These are phyloP conservation scores for Pythium coloratum DNA, from an alignment of 352 stramenopile species.

Conservation along the genomic window DNA sequence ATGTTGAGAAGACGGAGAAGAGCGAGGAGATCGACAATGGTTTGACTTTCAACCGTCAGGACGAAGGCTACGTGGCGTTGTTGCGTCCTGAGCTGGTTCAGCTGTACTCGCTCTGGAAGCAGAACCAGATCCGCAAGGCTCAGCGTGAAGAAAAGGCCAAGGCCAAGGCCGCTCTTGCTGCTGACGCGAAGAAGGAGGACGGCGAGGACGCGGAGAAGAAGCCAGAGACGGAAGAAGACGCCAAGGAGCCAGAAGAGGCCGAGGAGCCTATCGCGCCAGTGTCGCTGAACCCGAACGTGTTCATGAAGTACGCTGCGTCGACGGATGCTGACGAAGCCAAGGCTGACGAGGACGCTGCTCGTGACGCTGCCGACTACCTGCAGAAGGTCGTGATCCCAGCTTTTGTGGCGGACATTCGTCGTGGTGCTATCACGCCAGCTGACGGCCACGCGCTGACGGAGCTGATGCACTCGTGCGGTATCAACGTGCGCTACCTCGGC, in stretches of 20 bases:
- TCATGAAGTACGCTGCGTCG: conserved; percentile 87
- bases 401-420: conserved; percentile 84
- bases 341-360: conserved; percentile 69
- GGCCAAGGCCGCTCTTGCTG: conserved; percentile 19
- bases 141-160: conserved; percentile 53
- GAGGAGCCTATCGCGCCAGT: conserved; percentile 57
- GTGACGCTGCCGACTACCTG: conserved; percentile 80
- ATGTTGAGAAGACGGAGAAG: conserved; percentile 41
- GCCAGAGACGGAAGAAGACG: conserved; percentile 26
- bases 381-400: conserved; percentile 85
- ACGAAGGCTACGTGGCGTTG: conserved; percentile 89
- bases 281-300: conserved; percentile 86
- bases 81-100: conserved; percentile 93
- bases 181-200: conserved; percentile 42
- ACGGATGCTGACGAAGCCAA: conserved; percentile 60
- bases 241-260: conserved; percentile 40
- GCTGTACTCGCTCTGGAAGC: conserved; percentile 89
- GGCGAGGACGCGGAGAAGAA: conserved; percentile 30
- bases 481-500: conserved; percentile 97
- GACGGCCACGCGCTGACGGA: conserved; percentile 93
- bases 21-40: conserved; percentile 44
- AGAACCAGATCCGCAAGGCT: conserved; percentile 74
- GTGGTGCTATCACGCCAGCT: conserved; percentile 72
- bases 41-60: conserved; percentile 65
- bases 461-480: conserved; percentile 93